Conservation (phyloP, 2,329 filamentous ascomycete species). For the Alternaria atra region DNA sequence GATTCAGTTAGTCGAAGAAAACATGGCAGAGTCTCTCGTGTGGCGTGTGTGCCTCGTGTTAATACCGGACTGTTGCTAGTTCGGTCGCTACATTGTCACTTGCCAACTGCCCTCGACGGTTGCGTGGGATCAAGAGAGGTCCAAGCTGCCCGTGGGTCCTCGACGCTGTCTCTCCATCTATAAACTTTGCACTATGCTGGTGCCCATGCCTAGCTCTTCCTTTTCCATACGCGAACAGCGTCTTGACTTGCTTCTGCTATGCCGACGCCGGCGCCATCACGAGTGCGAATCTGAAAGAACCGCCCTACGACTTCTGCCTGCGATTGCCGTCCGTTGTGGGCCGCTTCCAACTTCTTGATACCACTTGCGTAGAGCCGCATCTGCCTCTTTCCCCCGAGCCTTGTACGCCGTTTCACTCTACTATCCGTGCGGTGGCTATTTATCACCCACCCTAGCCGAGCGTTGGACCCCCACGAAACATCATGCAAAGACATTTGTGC, state of each 20-base stretch:
- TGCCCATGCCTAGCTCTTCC: conserved; percentile 11
- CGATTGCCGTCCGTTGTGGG: conserved; percentile 14
- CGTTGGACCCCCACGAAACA: conserved; percentile 17
- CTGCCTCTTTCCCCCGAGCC: conserved; percentile 10
- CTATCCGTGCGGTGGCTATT: conserved; percentile 20
- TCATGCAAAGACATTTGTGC: conserved; percentile 8
- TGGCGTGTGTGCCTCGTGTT: conserved; percentile 5
- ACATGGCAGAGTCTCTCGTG: conserved; percentile 10
- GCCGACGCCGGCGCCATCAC: conserved; percentile 3
- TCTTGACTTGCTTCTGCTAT: conserved; percentile 22
- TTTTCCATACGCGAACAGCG: conserved; percentile 16
- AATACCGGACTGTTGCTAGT: conserved; percentile 11
- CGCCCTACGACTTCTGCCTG: conserved; percentile 8
- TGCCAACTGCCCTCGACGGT: conserved; percentile 20
- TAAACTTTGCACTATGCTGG: conserved; percentile 16
- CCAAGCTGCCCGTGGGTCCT: conserved; percentile 35
- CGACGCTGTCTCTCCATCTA: conserved; percentile 8
- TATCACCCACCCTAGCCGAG: conserved; percentile 6
- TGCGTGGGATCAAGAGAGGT: conserved; percentile 31
- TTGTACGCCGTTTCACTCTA: conserved; percentile 26
- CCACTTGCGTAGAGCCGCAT: not conserved
- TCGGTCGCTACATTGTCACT: conserved; percentile 14
- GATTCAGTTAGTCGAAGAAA: not conserved
- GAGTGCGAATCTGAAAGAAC: conserved; percentile 14
- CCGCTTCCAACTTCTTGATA: not conserved